phyloP scores from a whole-genome alignment of 768 basidiomycete species.

The Amanita rimosa region DNA sequence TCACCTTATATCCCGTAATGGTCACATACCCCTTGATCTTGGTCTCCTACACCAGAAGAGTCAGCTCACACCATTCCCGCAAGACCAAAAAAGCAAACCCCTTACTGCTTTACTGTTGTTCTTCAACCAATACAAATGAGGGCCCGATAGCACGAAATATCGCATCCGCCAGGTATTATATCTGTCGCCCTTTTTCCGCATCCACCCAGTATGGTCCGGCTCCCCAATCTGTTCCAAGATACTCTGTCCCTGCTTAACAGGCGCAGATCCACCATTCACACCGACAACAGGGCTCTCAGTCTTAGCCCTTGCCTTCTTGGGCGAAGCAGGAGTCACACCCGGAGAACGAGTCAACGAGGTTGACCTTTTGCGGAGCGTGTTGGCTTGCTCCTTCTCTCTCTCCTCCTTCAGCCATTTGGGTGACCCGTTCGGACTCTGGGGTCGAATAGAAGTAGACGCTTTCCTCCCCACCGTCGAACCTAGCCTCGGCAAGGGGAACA shows the following conservation, averaged over 20 bases:
- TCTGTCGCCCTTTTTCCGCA: conserved; percentile 90
- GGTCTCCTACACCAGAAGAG: conserved; percentile 48
- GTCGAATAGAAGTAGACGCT: conserved; percentile 29
- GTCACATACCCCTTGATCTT: conserved; percentile 96
- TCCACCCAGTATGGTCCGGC: conserved; percentile 86
- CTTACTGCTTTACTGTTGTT: conserved; percentile 52
- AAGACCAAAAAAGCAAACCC: conserved; percentile 10
- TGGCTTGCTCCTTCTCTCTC: conserved; percentile 10
- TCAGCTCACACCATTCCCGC: too few relatives aligned
- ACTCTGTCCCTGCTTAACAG: conserved; percentile 49
- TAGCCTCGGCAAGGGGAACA: conserved; percentile 39
- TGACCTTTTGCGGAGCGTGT: conserved; percentile 45
- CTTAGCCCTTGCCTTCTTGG: not conserved
- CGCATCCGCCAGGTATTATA: conserved; percentile 90
- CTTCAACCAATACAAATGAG: conserved; percentile 80
- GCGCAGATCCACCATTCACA: conserved; percentile 5
- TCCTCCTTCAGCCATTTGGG: conserved; percentile 13
- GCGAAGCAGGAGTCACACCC: conserved; percentile 10
- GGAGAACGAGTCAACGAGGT: conserved; percentile 17
- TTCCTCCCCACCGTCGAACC: conserved; percentile 30
- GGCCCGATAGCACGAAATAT: conserved; percentile 89
- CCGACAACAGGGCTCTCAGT: conserved; percentile 2
- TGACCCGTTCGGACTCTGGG: conserved; percentile 20
- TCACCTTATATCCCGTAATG: conserved; percentile 83
- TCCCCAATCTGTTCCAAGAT: conserved; percentile 87